Base-by-base conservation (phyloP, 352 stramenopile genomes). In the Phytopythium montanum region DNA sequence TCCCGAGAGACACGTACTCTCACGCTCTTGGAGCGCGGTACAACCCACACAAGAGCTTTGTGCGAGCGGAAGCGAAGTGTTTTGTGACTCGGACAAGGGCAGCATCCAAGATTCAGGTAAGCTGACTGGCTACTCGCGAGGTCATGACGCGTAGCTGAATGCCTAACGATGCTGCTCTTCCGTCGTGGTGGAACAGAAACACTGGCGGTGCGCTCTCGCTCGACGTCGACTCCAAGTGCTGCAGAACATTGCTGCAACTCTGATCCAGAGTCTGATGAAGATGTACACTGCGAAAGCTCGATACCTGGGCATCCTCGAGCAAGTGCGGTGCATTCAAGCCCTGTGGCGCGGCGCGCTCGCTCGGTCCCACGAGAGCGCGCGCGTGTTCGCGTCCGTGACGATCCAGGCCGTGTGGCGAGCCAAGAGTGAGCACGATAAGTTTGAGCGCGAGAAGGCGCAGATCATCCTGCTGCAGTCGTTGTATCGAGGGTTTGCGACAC, bases 31-130 rank as follows among this genome's bases (percentile, higher is more conserved):
- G 75, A 1, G 64, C 72, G 16, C 84, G 72, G 42, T 81, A 86
- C 54, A 80, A 77, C 41, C 57, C 68, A 12, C 59, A 83, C 58
- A 88, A 84, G 64, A 59, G 66, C 26, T 69, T 67, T 26, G 70
- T 87, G 33, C 52, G 75, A 8, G 63, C 69, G 12, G 79, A 88
- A 64, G 79, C 79, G 0, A 64, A 69, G 25, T 39, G 60, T 1
- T 87, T 85, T 60, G 75, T 79, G 7, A 61, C 64, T 58, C 67
- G 79, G 39, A 63, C 69, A 29, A 74, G 70, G 71, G 76, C 76
- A 44, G 75, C 76, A 25, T 63, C 57, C 21, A 61, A 68, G 59
- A 88, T 88, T 65, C 79, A 88, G 75, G 78, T 88, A 63, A n/a
- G n/a, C n/a, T n/a, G n/a, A n/a, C n/a, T n/a, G 21, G 48, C 23